phyloP scores from a whole-genome alignment of 2,329 filamentous ascomycete species.

The Scytalidium sp. region DNA sequence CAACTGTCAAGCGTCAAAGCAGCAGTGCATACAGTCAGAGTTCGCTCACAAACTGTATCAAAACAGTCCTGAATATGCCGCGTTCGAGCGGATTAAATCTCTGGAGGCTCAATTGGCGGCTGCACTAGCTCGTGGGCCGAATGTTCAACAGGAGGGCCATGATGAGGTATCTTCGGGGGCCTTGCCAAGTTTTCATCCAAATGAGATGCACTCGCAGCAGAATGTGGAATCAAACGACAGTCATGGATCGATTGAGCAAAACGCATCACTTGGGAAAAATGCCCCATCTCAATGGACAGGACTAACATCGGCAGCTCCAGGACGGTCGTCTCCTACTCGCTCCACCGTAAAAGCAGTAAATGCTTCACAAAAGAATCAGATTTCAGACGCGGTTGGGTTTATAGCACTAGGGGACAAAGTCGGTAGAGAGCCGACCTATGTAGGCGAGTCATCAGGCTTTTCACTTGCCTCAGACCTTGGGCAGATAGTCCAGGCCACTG shows the following conservation, averaged over 20 bases:
- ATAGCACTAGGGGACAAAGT: constrained; percentile 40
- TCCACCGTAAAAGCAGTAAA: constrained; percentile 10
- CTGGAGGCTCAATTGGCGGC: not conserved
- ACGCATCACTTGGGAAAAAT: constrained; percentile 20
- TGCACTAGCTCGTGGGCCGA: not conserved
- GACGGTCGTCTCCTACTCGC: constrained; percentile 3
- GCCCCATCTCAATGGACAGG: constrained; percentile 10
- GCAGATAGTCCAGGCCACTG: constrained; percentile 51
- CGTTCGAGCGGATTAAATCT: not conserved
- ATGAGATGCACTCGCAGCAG: constrained; percentile 9
- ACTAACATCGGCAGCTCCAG: constrained; percentile 7
- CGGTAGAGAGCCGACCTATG: constrained; percentile 39
- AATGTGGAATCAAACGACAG: constrained; percentile 18
- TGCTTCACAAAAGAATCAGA: constrained; percentile 21
- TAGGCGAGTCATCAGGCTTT: constrained; percentile 46
- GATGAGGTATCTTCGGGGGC: no score
- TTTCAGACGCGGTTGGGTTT: constrained; percentile 45
- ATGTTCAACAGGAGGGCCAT: not conserved
- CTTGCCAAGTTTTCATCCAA: no score
- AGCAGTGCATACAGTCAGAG: not conserved
- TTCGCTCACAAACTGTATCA: not conserved
- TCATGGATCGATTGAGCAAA: constrained; percentile 22
- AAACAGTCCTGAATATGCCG: not conserved
- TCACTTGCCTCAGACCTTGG: constrained; percentile 46
- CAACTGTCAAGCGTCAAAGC: not conserved